A percentile compares a stretch with the other conserved stretches of the same genome.
These are phyloP conservation scores for Rhodosporidiobolus sp. DNA, from an alignment of 768 basidiomycete species.

Conservation along the genomic window DNA sequence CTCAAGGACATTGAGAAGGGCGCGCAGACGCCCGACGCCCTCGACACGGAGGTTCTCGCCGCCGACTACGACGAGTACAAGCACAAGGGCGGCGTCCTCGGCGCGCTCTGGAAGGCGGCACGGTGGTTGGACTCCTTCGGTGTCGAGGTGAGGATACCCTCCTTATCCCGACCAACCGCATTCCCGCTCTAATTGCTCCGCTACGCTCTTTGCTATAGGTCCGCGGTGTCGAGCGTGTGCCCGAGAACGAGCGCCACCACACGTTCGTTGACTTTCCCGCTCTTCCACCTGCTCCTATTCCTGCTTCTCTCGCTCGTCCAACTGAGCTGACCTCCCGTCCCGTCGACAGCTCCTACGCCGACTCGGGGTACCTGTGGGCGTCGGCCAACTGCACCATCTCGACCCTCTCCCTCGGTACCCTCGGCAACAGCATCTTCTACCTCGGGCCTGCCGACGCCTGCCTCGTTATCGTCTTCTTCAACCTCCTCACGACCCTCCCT, in stretches of 20 bases:
- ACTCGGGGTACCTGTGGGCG: conserved; percentile 45
- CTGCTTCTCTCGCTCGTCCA: too few species aligned
- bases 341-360: conserved; percentile 15
- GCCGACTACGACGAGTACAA: conserved; percentile 7
- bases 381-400: conserved; percentile 48
- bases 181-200: neutral
- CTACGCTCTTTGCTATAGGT: conserved; percentile 4
- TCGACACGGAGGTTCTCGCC: neutral
- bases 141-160: conserved; percentile 15
- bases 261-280: conserved; percentile 8
- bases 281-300: neutral
- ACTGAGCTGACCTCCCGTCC: too few species aligned
- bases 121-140: conserved; percentile 45
- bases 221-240: conserved; percentile 50
- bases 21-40: neutral
- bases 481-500: conserved; percentile 47
- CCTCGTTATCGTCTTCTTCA: conserved; percentile 53
- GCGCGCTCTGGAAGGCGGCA: conserved; percentile 41
- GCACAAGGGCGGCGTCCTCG: neutral
- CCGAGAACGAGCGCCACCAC: conserved; percentile 43
- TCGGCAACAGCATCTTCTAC: conserved; percentile 48
- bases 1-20: conserved; percentile 14
- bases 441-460: conserved; percentile 51
- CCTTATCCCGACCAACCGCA: neutral
- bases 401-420: conserved; percentile 52